Evolutionary conservation across 2,329 filamentous ascomycete species (phyloP), one percentile per base, ranked within the genome.

Genomic region (Calonectria fujianensis): DNA sequence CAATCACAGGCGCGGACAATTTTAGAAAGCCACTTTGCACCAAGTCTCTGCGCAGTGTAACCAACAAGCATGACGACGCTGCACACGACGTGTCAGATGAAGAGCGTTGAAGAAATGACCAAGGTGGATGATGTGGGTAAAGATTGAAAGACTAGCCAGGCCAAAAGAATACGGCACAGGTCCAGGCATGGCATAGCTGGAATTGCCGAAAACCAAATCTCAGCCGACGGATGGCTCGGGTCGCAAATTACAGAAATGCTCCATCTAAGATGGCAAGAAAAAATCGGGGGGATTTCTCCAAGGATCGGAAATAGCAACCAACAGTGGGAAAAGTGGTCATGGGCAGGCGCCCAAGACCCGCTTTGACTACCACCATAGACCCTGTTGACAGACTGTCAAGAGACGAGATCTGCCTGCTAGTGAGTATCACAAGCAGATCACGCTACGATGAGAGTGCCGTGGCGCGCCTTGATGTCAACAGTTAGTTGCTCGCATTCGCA

Each of bases 381-480:
- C 64, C 64, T 67, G 57, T 63, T 63, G 57, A 63, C 57, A 63
- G 20, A 29, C 64, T 67, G 64, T 67, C 64, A 67, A 51, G n/a
- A 35, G 29, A 16, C 31, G 64, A 31, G 45, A 66, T 66, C 64
- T 51, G 48, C 64, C n/a, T 24, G 18, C 54, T 20, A 32, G 29
- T 35, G 32, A 57, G 31, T 32, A 67, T 37, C 32, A 51, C 64
- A 51, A 31, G 37, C 64, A 51, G 31, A 67, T 67, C n/a, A 29
- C 52, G 32, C n/a, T 41, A 37, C n/a, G 24, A 63, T 41, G 57
- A 27, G 29, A 41, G 31, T 41, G 57, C 27, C 35, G 39, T 18
- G 35, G 9, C 57, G 29, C 24, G 57, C n/a, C 24, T 9, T 4
- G 35, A 39, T 39, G 4, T 14, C 57, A 41, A 61, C 20, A 29